These are phyloP conservation scores for Xylaria sp. DNA, from an alignment of 2,329 filamentous ascomycete species.

Conservation along the genomic window DNA sequence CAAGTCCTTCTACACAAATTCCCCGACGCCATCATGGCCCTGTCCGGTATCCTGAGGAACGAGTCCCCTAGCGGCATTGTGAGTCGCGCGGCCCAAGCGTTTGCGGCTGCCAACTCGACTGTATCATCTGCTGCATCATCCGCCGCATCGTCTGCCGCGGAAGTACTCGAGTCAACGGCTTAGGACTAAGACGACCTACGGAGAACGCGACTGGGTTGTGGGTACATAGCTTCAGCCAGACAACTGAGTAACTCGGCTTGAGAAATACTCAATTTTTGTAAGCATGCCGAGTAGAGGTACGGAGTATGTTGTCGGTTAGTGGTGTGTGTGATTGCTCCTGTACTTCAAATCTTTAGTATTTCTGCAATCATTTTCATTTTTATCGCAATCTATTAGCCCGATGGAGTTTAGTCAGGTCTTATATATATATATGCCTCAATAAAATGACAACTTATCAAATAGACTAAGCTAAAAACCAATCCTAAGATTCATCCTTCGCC, in stretches of 20 bases:
- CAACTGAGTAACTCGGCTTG: neutral
- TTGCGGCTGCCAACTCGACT: constrained; percentile 3
- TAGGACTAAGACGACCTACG: neutral
- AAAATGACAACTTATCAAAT: constrained; percentile 1
- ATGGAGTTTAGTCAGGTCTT: neutral
- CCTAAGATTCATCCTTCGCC: no score
- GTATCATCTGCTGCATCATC: neutral
- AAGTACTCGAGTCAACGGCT: neutral
- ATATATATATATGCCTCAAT: constrained; percentile 15
- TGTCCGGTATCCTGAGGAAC: neutral
- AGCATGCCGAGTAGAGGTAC: neutral
- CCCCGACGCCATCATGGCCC: neutral
- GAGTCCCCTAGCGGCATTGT: neutral
- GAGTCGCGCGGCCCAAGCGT: neutral
- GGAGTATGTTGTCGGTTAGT: neutral
- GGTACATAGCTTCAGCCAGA: neutral
- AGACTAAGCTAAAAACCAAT: neutral
- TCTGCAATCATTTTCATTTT: constrained; percentile 7
- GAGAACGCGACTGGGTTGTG: neutral
- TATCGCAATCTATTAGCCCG: constrained; percentile 10
- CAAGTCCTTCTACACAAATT: neutral
- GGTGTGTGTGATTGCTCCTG: neutral
- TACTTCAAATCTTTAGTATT: constrained; percentile 1
- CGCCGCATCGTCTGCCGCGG: neutral
- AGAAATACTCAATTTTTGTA: neutral